Conservation (phyloP, 176 grass and related monocot genomes). For the Olyra latifolia region DNA sequence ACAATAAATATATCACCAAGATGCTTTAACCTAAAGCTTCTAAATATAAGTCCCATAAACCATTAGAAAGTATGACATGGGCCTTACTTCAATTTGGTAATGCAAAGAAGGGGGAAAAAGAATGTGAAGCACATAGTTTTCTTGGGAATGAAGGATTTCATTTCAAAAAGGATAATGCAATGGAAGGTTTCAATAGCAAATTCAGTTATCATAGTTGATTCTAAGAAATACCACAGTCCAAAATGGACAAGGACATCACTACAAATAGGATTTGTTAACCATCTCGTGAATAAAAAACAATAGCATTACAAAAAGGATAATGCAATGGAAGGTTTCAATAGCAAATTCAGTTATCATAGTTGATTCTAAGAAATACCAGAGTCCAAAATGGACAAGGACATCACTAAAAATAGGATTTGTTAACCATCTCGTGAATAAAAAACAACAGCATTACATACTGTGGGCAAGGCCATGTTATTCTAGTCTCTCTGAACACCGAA, state of each 20-base stretch:
- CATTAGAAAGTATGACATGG: background rate
- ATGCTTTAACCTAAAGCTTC: background rate
- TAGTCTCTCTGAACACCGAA: conserved; percentile 13
- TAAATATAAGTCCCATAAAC: background rate
- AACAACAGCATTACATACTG: background rate
- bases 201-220: background rate
- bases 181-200: background rate
- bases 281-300: background rate
- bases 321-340: too few species aligned
- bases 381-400: background rate
- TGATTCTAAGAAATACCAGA: background rate
- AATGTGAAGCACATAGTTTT: background rate
- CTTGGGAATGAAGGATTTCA: too few species aligned
- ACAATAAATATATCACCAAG: background rate
- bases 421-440: background rate
- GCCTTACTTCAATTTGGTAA: background rate
- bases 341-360: background rate
- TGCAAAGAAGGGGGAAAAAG: background rate
- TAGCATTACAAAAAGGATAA: background rate
- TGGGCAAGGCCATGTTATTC: background rate
- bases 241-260: background rate
- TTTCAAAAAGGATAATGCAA: background rate
- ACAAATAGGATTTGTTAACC: background rate
- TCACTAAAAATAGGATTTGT: background rate
- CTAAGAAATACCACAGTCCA: background rate